Evolutionary conservation across 768 basidiomycete species (phyloP).

Genomic region (Roridomyces roridus): DNA sequence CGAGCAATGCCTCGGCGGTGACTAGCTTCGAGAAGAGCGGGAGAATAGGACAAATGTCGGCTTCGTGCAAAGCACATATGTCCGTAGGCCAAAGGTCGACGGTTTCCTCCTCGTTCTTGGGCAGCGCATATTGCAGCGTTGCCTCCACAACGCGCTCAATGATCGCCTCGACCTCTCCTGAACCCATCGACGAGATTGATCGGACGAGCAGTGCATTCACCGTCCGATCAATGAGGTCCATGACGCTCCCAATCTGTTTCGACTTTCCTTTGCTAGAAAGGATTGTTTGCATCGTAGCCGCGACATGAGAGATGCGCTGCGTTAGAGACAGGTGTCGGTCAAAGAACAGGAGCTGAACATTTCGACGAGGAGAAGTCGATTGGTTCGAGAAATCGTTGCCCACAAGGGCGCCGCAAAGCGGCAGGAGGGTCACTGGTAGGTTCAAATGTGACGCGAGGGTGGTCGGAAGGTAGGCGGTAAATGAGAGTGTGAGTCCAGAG

Average conservation of each 20-base stretch:
- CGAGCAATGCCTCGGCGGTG: constrained; percentile 31
- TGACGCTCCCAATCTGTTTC: constrained; percentile 68
- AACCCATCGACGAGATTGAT: constrained; percentile 52
- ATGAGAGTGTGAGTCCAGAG: constrained; percentile 56
- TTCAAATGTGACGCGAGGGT: constrained; percentile 68
- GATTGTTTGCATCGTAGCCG: constrained; percentile 60
- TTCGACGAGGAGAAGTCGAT: constrained; percentile 51
- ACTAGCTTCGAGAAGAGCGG: constrained; percentile 57
- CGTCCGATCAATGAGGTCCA: constrained; percentile 78
- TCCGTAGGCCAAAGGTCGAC: constrained; percentile 58
- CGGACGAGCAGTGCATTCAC: constrained; percentile 63
- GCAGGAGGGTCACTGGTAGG: constrained; percentile 73
- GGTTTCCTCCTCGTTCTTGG: constrained; percentile 54
- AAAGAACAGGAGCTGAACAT: constrained; percentile 71
- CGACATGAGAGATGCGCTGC: constrained; percentile 73
- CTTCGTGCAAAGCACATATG: constrained; percentile 67
- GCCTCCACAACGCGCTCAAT: constrained; percentile 75
- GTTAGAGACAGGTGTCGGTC: constrained; percentile 58
- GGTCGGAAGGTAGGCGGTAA: constrained; percentile 65
- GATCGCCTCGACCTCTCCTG: constrained; percentile 69
- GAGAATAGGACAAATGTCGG: constrained; percentile 60
- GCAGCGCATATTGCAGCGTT: constrained; percentile 79
- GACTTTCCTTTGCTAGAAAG: constrained; percentile 56
- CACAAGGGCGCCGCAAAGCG: constrained; percentile 77
- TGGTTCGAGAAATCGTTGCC: constrained; percentile 81